Evolutionary conservation across 2,329 filamentous ascomycete species (phyloP), one percentile per base, ranked within the genome.

Genomic region (Colletotrichum lentis): DNA sequence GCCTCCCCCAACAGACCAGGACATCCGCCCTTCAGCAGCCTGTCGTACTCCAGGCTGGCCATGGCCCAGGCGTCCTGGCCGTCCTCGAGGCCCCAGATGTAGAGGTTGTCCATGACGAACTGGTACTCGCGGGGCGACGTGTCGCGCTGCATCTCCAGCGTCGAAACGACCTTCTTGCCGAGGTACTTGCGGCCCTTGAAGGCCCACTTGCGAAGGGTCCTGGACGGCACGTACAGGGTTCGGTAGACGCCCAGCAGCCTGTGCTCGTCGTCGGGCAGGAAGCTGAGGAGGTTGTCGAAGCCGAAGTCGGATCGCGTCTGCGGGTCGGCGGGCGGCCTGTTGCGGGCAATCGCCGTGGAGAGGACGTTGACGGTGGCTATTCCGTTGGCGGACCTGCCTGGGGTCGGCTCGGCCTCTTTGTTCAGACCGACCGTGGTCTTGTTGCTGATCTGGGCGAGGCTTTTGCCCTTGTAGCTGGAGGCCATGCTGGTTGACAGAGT

Each of bases 281-380:
- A 43, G 39, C 22, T 57, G 39, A 57, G 55, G 55, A 57, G 39
- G 18, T 22, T 24, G 31, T 62, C 31, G 52, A 62, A 62, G 50
- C 60, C 24, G 43, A 55, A 56, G 50, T 47, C 39, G 27, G 41
- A 10, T 10, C 53, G n/a, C 12, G 27, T 56, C 50, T 55, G 43
- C 41, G n/a, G 37, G 24, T 64, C 39, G 3, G 39, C 20, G 3
- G 55, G 47, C 2, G 49, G 39, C 39, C 16, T 27, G 2, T 31
- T 22, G 0, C 5, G 16, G 1, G 14, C 10, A 12, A 55, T 20
- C 18, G 31, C 41, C 3, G 27, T 20, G 41, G 46, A 3, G 8
- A 61, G 18, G 3, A n/a, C 2, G 8, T 61, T 43, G 41, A 24
- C 10, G 14, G 57, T 62, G 37, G 55, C 3, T 18, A 52, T 20